Evolutionary conservation across 371 early-diverging fungal species (phyloP).

Genomic region (Parasitella parasitica): DNA sequence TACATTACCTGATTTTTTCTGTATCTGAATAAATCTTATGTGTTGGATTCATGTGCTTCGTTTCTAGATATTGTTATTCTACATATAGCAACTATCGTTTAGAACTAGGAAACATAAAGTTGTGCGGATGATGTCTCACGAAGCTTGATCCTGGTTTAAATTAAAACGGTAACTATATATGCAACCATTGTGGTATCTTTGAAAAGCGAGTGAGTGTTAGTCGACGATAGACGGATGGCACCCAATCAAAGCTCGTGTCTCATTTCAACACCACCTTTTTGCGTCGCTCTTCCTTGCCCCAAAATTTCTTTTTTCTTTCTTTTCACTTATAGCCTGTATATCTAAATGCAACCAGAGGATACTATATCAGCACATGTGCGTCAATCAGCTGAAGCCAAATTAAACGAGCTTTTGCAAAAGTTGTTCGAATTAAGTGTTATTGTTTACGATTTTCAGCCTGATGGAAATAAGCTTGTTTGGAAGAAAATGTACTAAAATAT

Average conservation of each 20-base stretch:
- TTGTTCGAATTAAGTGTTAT: conserved; percentile 68
- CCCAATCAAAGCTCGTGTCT: neutral
- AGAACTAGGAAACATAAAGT: no score
- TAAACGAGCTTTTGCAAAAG: conserved; percentile 60
- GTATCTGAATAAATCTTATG: no score
- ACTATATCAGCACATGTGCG: conserved; percentile 20
- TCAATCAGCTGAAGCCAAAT: conserved; percentile 52
- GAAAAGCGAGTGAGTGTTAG: no score
- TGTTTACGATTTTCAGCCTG: conserved; percentile 73
- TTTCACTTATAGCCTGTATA: neutral
- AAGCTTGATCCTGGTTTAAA: no score
- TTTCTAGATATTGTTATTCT: no score
- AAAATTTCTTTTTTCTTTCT: neutral
- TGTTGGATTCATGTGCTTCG: no score
- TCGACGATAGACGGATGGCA: neutral
- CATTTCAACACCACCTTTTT: neutral
- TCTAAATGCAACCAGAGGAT: conserved; percentile 12
- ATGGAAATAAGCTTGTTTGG: conserved; percentile 60
- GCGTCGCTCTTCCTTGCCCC: neutral
- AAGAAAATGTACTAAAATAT: conserved; percentile 57
- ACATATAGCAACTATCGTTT: no score
- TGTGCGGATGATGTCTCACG: no score
- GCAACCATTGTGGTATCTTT: no score
- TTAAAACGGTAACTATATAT: no score
- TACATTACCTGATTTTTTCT: no score